Evolutionary conservation across 441 rosid genomes (phyloP), one percentile per base, ranked within the genome.

Genomic region (Erodium moschatum): DNA sequence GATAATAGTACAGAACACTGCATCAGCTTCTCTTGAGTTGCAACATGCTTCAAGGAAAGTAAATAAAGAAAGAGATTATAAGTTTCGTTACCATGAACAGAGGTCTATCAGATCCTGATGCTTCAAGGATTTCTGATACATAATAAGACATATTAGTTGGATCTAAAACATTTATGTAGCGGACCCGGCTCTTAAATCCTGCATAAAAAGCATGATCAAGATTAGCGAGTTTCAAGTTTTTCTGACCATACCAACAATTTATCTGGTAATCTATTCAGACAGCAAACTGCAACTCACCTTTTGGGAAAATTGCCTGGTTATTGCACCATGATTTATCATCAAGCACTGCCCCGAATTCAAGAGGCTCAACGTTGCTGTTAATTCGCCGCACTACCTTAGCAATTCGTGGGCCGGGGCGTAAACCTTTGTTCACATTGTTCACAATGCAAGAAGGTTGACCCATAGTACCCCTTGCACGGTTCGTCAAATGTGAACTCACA

Each of bases 371-470:
- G 76, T 80, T 90, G 84, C 99, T 90, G 74, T 85, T 95, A 83
- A 95, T 92, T 78, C 99, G 89, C 73, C 99, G 81, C 75, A 92
- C 98, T 8, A 95, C 90, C 91, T 95, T 95, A 11, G 99, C 99
- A 78, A 95, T 90, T 40, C 98, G 97, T 33, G 99, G 99, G 72
- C 99, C 99, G 79, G 88, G 98, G 75, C 98, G 89, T 74, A 79
- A 76, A 80, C 77, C 69, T 73, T 85, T 85, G 71, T 91, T 97
- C 75, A 86, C 74, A 82, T 85, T 95, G 79, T 78, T 89, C 65
- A 87, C 95, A 20, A 87, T 78, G 78, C 85, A 83, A 74, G 91
- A 79, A n/a, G 85, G 81, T 60, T 83, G 82, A 54, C 81, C 88
- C 16, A 83, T 66, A 71, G 74, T 72, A 72, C 66, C 73, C 80